Evolutionary conservation across 2,329 filamentous ascomycete genomes (phyloP).

Genomic region (Madurella fahalii): DNA sequence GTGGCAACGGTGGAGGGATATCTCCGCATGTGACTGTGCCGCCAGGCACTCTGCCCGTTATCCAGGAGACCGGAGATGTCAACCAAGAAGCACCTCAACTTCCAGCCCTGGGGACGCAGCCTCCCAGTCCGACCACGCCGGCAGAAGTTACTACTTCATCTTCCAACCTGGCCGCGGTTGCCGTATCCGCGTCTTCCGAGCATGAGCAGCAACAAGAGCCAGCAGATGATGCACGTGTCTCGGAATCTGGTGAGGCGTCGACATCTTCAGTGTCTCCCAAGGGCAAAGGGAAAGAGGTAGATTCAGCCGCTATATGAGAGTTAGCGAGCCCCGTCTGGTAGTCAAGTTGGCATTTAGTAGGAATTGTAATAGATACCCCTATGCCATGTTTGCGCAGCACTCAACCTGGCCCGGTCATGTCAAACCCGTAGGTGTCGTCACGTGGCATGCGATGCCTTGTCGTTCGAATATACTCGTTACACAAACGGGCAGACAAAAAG

Average conservation of each 20-base stretch:
- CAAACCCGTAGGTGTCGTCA: not conserved
- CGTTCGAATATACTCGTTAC: no score
- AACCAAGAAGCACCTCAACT: slow-evolving; percentile 8
- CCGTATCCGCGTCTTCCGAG: slow-evolving; percentile 13
- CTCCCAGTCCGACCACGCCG: not conserved
- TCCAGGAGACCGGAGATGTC: slow-evolving; percentile 7
- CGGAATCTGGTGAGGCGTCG: not conserved
- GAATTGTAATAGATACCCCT: slow-evolving; percentile 20
- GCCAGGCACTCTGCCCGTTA: slow-evolving; percentile 8
- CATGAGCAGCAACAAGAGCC: not conserved
- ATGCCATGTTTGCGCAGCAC: not conserved
- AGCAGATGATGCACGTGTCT: not conserved
- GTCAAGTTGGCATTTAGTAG: not conserved
- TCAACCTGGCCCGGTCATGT: not conserved
- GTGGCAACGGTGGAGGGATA: no score
- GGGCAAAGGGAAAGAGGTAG: slow-evolving; percentile 14
- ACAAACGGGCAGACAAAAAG: no score
- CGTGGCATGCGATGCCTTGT: no score
- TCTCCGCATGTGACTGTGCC: not conserved
- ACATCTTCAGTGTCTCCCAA: slow-evolving; percentile 1
- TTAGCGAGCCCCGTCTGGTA: not conserved
- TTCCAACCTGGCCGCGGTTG: slow-evolving; percentile 6
- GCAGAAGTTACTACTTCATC: not conserved
- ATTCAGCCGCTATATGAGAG: not conserved
- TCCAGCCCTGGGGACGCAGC: slow-evolving; percentile 4